A percentile compares a stretch with the other conserved stretches of the same genome.
phyloP scores from a whole-genome alignment of 306 rosid genomes.

The Ormosia emarginata region DNA sequence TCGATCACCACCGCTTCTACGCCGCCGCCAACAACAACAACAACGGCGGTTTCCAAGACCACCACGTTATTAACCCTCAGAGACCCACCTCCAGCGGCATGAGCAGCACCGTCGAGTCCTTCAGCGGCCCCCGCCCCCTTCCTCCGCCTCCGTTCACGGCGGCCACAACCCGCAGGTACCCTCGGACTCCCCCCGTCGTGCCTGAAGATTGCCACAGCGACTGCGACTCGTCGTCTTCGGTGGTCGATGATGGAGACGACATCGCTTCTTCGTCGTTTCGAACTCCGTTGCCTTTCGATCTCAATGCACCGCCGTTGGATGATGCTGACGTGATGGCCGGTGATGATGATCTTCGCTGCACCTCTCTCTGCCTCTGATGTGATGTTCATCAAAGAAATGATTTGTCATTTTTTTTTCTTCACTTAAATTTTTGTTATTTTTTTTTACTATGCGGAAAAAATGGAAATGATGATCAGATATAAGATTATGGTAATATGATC shows the following conservation, averaged over 20 bases:
- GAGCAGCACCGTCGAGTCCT: conserved; percentile 79
- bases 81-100: conserved; percentile 67
- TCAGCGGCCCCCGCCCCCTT: conserved; percentile 63
- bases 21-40: neutral
- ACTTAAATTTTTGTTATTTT: conserved; percentile 20
- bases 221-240: conserved; percentile 87
- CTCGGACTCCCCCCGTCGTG: conserved; percentile 58
- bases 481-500: conserved; percentile 52
- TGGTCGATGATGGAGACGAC: conserved; percentile 37
- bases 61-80: conserved; percentile 36
- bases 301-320: conserved; percentile 64
- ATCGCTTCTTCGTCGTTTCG: conserved; percentile 45
- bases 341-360: conserved; percentile 53
- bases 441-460: conserved; percentile 17
- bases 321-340: conserved; percentile 12
- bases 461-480: conserved; percentile 33
- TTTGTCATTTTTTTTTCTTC: conserved; percentile 20
- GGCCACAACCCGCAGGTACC: conserved; percentile 29
- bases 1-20: conserved; percentile 36
- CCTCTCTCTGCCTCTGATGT: conserved; percentile 70
- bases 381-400: conserved; percentile 11
- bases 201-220: conserved; percentile 87
- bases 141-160: neutral
- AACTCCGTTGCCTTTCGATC: conserved; percentile 62
- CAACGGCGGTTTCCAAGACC: conserved; percentile 37